Conservation (phyloP, 1,284 basidiomycete genomes). For the Trametes sp. region DNA sequence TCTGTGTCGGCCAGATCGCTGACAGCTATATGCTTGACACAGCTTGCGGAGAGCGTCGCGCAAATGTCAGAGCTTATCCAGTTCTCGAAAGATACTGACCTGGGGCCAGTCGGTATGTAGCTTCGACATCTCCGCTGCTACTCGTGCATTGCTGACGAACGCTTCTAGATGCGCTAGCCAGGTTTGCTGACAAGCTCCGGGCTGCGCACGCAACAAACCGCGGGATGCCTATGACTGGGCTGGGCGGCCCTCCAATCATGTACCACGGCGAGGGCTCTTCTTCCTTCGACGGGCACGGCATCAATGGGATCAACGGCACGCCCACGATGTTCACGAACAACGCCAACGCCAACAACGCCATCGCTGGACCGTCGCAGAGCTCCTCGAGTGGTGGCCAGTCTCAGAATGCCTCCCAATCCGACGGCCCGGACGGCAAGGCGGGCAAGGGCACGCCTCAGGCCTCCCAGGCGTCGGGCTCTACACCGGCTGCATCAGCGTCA, state of each 20-base stretch:
- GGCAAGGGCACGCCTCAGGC: conserved; percentile 56
- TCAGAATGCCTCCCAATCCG: conserved; percentile 56
- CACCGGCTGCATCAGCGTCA: conserved; percentile 45
- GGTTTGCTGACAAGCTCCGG: conserved; percentile 55
- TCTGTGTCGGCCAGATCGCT: not conserved
- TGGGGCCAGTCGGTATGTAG: conserved; percentile 72
- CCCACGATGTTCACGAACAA: conserved; percentile 18
- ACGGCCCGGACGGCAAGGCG: conserved; percentile 61
- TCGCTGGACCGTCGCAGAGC: conserved; percentile 35
- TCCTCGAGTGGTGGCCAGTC: conserved; percentile 37
- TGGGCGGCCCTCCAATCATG: conserved; percentile 1
- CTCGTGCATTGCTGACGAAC: not conserved
- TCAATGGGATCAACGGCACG: conserved; percentile 20
- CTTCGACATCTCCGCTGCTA: not conserved
- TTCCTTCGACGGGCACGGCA: conserved; percentile 21
- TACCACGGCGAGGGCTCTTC: conserved; percentile 10
- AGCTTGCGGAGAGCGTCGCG: conserved; percentile 79
- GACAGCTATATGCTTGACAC: not conserved
- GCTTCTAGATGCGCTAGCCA: conserved; percentile 49
- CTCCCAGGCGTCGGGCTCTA: conserved; percentile 48
- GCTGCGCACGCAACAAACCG: conserved; percentile 41
- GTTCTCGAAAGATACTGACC: conserved; percentile 58
- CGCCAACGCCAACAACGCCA: conserved; percentile 14
- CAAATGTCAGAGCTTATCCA: conserved; percentile 78
- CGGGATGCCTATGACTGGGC: not conserved